These are phyloP conservation scores for Tricholoma sp. DNA, from an alignment of 768 basidiomycete species.

Conservation along the genomic window DNA sequence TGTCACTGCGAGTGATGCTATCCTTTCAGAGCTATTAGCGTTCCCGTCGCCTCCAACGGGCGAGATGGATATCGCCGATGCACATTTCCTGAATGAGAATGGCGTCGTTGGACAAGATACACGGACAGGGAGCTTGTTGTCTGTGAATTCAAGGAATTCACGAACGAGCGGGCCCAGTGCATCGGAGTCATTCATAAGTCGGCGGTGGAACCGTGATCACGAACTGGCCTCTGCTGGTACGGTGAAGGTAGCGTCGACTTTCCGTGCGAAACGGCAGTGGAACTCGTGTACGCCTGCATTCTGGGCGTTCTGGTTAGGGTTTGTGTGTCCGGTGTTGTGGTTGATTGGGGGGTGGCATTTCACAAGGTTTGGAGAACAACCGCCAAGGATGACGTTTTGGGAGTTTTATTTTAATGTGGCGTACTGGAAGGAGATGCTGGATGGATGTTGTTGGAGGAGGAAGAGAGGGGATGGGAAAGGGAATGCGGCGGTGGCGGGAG, in stretches of 20 bases:
- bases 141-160: constrained; percentile 8
- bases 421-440: constrained; percentile 28
- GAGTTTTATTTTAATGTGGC: constrained; percentile 40
- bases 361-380: constrained; percentile 41
- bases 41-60: background rate
- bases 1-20: constrained; percentile 38
- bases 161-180: constrained; percentile 22
- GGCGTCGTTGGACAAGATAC: background rate
- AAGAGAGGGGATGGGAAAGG: constrained; percentile 7
- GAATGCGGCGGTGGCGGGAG: background rate
- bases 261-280: constrained; percentile 30
- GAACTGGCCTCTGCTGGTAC: constrained; percentile 23
- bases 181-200: constrained; percentile 48
- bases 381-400: constrained; percentile 38
- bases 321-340: constrained; percentile 71
- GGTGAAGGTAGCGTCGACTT: constrained; percentile 20
- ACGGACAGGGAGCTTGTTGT: constrained; percentile 9
- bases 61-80: constrained; percentile 11
- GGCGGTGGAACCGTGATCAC: constrained; percentile 44
- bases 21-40: background rate
- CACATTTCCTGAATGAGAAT: background rate
- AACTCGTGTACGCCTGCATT: constrained; percentile 37
- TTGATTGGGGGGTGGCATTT: constrained; percentile 73
- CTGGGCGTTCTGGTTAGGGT: constrained; percentile 73
- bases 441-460: constrained; percentile 25